phyloP scores from a whole-genome alignment of 2,329 filamentous ascomycete species.

The Geosmithia morbida region DNA sequence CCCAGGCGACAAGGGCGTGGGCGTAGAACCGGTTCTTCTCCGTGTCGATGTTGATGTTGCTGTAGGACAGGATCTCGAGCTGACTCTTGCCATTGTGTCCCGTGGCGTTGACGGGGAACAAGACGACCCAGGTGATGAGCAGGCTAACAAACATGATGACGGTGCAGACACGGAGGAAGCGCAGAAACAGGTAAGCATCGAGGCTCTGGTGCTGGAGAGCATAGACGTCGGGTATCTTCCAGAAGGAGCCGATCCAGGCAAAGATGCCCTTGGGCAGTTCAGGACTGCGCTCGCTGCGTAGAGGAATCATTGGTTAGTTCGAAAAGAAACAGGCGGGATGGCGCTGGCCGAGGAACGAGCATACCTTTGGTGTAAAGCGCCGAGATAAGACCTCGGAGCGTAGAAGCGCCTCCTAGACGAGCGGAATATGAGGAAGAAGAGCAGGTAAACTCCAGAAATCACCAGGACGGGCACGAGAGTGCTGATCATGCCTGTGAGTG shows the following conservation, averaged over 20 bases:
- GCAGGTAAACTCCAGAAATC: slow-evolving; percentile 31
- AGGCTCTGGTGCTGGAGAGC: slow-evolving; percentile 77
- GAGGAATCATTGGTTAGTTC: slow-evolving; percentile 1
- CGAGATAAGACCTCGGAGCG: slow-evolving; percentile 32
- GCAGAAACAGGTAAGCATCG: slow-evolving; percentile 78
- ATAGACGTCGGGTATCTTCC: slow-evolving; percentile 56
- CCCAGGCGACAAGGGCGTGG: slow-evolving; percentile 65
- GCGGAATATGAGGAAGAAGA: slow-evolving; percentile 34
- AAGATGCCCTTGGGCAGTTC: slow-evolving; percentile 40
- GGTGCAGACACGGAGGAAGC: slow-evolving; percentile 65
- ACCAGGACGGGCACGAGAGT: slow-evolving; percentile 39
- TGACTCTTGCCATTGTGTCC: slow-evolving; percentile 52
- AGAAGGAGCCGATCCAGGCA: slow-evolving; percentile 48
- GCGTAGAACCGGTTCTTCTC: slow-evolving; percentile 58
- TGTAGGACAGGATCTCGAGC: slow-evolving; percentile 34
- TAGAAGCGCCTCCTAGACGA: slow-evolving; percentile 37
- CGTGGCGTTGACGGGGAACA: slow-evolving; percentile 74
- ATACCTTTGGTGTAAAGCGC: slow-evolving; percentile 1
- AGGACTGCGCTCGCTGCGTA: slow-evolving; percentile 38
- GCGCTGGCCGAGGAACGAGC: not conserved
- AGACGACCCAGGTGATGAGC: slow-evolving; percentile 70
- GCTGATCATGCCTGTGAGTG: slow-evolving; percentile 22
- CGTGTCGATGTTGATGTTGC: slow-evolving; percentile 31
- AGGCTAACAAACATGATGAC: slow-evolving; percentile 70
- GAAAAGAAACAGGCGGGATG: too few relatives aligned